Base-by-base conservation (phyloP, 176 grass and related monocot genomes). In the Carex myosuroides region DNA sequence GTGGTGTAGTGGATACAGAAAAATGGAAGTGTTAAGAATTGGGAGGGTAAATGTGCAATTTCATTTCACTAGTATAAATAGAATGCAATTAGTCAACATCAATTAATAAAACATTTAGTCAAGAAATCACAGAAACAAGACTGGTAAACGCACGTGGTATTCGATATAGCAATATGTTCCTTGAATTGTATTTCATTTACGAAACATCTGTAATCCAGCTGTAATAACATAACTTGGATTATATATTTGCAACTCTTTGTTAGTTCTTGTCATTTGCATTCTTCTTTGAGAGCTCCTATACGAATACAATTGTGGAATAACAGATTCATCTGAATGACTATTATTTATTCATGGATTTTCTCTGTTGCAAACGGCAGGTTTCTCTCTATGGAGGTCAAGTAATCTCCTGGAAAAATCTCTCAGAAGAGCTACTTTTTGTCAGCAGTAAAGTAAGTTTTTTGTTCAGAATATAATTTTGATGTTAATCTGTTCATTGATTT, bases 341-440 rank as follows among this genome's bases (percentile, higher is more conserved):
- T 39, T 42, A 75, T 21, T 22, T 55, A 55, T 29, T 17, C 4
- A 56, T 78, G 48, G 24, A 16, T 4, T 13, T 78, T 57, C 44
- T 30, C 22, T 57, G 22, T 56, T 78, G 50, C 58, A 69, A 83
- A 35, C 2, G 20, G n/a, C 61, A 94, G 92, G 88, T 90, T 37
- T 84, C 85, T 81, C 44, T 92, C 29, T 92, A 94, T 85, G 92
- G 92, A 50, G 92, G 90, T 68, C 92, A 94, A 87, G 92, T 94
- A 64, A 92, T 87, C 37, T 94, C 92, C 70, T 94, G 92, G 92
- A 94, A 94, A 85, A 94, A 90, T 89, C 88, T 87, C 35, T 90
- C 85, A 79, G 84, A 94, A 62, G 92, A 94, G 60, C 83, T 94
- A 79, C 90, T 94, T 87, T 94, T 94, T 85, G 81, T 94, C 61